Percentiles rank a stretch among this genome's conserved stretches.
Evolutionary conservation across 2,329 filamentous ascomycete species (phyloP).

Genomic region (Parastagonospora nodorum): DNA sequence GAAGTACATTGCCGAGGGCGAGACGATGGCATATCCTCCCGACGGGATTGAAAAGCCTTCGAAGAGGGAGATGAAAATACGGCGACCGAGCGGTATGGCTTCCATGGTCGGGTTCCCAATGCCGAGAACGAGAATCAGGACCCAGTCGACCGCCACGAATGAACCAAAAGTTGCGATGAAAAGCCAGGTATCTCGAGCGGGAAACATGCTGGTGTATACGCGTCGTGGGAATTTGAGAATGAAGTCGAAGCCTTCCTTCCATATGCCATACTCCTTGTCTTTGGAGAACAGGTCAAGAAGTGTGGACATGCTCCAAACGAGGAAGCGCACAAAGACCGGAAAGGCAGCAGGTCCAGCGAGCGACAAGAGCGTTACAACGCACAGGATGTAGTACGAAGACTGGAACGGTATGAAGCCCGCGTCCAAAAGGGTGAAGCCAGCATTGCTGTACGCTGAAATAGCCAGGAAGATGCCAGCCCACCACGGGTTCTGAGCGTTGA

Average conservation of each 20-base stretch:
- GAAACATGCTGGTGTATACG: slow-evolving; percentile 29
- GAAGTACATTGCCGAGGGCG: slow-evolving; percentile 24
- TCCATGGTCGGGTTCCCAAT: slow-evolving; percentile 29
- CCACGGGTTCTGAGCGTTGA: slow-evolving; percentile 24
- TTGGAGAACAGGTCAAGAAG: slow-evolving; percentile 21
- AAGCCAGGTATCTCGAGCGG: slow-evolving; percentile 23
- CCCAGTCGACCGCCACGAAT: slow-evolving; percentile 25
- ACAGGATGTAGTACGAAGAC: slow-evolving; percentile 23
- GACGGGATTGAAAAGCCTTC: slow-evolving; percentile 29
- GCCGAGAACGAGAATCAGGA: slow-evolving; percentile 24
- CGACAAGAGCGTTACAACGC: slow-evolving; percentile 22
- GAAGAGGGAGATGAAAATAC: slow-evolving; percentile 27
- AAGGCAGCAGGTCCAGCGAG: slow-evolving; percentile 24
- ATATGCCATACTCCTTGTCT: slow-evolving; percentile 25
- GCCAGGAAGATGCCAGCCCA: slow-evolving; percentile 18
- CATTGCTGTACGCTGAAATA: slow-evolving; percentile 25
- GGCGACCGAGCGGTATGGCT: slow-evolving; percentile 22
- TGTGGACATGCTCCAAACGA: slow-evolving; percentile 25
- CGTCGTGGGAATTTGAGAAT: slow-evolving; percentile 20
- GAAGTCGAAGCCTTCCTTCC: slow-evolving; percentile 28
- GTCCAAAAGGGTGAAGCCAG: slow-evolving; percentile 25
- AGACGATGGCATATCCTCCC: slow-evolving; percentile 28
- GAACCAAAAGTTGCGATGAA: slow-evolving; percentile 22
- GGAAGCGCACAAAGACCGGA: slow-evolving; percentile 21
- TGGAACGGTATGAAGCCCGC: slow-evolving; percentile 27